Evolutionary conservation across 441 rosid genomes (phyloP), one percentile per base, ranked within the genome.

Genomic region (Biscutella laevigata): DNA sequence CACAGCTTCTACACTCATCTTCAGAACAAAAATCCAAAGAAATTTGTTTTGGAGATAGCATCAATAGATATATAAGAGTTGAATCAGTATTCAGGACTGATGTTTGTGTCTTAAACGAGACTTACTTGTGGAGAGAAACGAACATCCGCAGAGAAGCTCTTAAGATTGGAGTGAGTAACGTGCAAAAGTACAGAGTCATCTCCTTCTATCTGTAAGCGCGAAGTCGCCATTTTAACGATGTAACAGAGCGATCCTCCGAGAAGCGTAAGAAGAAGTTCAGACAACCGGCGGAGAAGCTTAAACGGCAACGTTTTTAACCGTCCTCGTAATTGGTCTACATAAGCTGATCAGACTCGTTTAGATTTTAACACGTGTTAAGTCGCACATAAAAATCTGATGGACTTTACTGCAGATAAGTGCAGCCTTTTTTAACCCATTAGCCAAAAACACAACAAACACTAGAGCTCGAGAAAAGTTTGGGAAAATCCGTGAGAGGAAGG

Each of bases 71-170:
- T 39, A 10, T 27, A 26, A 16, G 4, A 45, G 4, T 8, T 2
- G 51, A 34, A 47, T 37, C 7, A 32, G 9, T 7, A n/a, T n/a
- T n/a, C n/a, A 45, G 8, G 7, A 11, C 9, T 22, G 22, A 42
- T 6, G 15, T 4, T 26, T 29, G 8, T 29, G 34, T 12, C 24
- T 30, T 2, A 17, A 25, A 12, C 45, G 37, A 37, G 9, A 55
- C 48, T 32, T 36, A 88, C 96, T 84, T 77, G 89, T 37, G 81
- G 94, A 7, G 86, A 81, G 77, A 88, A 79, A 61, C 85, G 92
- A 63, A 77, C 60, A 20, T 84, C 83, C 9, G 85, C 70, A 22
- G 85, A 69, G 57, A 92, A 82, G 67, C 74, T 77, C 66, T 86
- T 92, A 67, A 84, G 77, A 45, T 92, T 92, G 41, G 89, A 80